Evolutionary conservation across 768 basidiomycete species (phyloP), one percentile per base, ranked within the genome.

Genomic region (Dioszegia hungarica): DNA sequence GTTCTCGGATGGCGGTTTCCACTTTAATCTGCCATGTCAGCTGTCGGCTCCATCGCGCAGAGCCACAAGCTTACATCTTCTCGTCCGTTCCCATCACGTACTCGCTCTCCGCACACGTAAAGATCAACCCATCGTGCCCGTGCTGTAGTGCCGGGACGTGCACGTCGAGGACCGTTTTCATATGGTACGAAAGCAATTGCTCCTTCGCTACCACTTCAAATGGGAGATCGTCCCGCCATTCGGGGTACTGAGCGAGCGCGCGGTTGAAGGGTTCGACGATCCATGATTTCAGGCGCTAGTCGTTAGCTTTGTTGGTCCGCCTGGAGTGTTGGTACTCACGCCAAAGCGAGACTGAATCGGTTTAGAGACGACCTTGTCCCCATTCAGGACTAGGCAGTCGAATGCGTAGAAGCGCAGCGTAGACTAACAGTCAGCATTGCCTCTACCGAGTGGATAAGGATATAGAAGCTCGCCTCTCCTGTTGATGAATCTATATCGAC

Each of bases 1-100:
- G 74, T 99, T 99, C 72, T 98, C 94, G 1, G 87, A 89, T 0
- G 95, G 92, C 1, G 93, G 92, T 76, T 99, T 99, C 95, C 95
- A 99, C 77, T 99, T 99, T 70, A 99, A 76, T 61, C 94, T 98
- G 66, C 31, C 14, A 27, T 1, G 34, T 36, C 40, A 38, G 24
- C 19, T 31, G 15, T 19, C 19, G 31, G n/a, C 0, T 10, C 33
- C 25, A 20, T 29, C 27, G 28, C 24, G n/a, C 2, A 2, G 22
- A 31, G 19, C 3, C 27, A 43, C 14, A 14, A 27, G 77, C 85
- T 66, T 59, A 95, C 94, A 98, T 90, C 61, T 89, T 88, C 3
- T 77, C 72, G 72, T 99, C 95, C 11, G 95, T 98, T 2, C 89
- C 90, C 0, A 84, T 65, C 10, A 80, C 79, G 66, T 99, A 99